Base-by-base conservation (phyloP, 352 stramenopile species). In the Elongisporangium anandrum region DNA sequence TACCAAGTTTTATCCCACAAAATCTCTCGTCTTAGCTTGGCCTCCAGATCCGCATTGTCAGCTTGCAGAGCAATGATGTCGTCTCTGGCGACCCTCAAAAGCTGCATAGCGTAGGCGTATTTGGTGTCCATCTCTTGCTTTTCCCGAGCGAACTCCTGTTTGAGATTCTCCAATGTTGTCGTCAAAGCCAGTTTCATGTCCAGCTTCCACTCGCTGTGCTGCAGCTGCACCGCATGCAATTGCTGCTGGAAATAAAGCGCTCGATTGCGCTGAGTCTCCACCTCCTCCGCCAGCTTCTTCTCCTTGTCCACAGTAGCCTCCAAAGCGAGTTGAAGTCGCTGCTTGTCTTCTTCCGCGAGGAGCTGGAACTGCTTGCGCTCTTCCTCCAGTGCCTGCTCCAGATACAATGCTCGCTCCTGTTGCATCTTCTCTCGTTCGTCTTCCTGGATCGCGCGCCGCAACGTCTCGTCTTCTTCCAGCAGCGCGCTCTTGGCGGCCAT, bases 351-450 rank as follows among this genome's bases (percentile, higher is more conserved):
- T 22, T 89, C 77, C 1, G 78, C 79, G 41, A 87, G 63, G 7
- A 63, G 54, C 34, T 94, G 77, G n/a, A 92, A 73, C 29, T 65
- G 59, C 13, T 69, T 55, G 4, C 82, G 71, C 60, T 93, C 84
- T 9, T 88, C 77, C 12, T 89, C 81, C n/a, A 91, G 56, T 0
- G 77, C 79, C 17, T 67, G 60, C 53, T 88, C 68, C 20, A 94
- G 60, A 57, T 85, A 91, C 26, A 55, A 66, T 9, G 76, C 72
- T n/a, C 80, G 77, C 45, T 92, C 85, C 16, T 73, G 69, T 65
- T 89, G 75, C 80, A 90, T 91, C 54, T 93, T 92, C 52, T 90
- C 70, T n/a, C 84, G 77, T 59, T 93, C 84, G 50, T 91, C 84
- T 16, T 90, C 81, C 39, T 93, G 81, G 16, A 93, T 93, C 2